phyloP scores from a whole-genome alignment of 345 rosid genomes.

The Aurinia saxatilis region DNA sequence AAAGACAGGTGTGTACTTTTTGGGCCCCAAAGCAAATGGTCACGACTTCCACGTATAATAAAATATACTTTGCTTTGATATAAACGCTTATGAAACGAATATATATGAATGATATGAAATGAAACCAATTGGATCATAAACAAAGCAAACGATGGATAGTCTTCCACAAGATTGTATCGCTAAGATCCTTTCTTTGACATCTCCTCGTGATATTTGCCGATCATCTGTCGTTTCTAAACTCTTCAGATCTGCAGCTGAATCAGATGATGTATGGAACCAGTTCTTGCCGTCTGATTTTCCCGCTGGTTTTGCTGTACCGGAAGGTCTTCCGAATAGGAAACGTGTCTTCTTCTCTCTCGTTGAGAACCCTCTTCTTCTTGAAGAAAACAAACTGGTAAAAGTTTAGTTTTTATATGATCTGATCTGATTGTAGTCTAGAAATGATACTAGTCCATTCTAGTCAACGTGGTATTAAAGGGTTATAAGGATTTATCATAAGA shows the following conservation, averaged over 20 bases:
- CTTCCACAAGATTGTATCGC: slow-evolving; percentile 58
- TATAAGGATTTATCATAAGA: no score
- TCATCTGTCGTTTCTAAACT: slow-evolving; percentile 41
- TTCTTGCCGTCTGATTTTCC: slow-evolving; percentile 53
- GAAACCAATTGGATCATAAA: no score
- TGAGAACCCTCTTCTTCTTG: slow-evolving; percentile 36
- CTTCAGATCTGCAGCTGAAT: slow-evolving; percentile 52
- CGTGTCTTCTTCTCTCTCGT: slow-evolving; percentile 44
- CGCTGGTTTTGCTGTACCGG: slow-evolving; percentile 14
- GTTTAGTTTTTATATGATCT: not conserved
- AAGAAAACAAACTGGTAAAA: slow-evolving; percentile 38
- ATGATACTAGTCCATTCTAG: not conserved
- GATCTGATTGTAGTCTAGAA: not conserved
- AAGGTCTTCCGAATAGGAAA: slow-evolving; percentile 34
- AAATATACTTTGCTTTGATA: no score
- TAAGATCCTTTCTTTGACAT: slow-evolving; percentile 44
- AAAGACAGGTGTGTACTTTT: not conserved
- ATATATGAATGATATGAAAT: no score
- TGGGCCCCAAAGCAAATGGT: no score
- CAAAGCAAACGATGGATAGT: not conserved
- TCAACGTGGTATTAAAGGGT: not conserved
- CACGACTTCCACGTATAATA: no score
- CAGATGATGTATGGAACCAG: slow-evolving; percentile 52
- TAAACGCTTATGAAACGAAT: no score
- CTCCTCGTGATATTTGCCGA: slow-evolving; percentile 52